These are phyloP conservation scores for Termitomyces sp. DNA, from an alignment of 768 basidiomycete species.

Conservation along the genomic window DNA sequence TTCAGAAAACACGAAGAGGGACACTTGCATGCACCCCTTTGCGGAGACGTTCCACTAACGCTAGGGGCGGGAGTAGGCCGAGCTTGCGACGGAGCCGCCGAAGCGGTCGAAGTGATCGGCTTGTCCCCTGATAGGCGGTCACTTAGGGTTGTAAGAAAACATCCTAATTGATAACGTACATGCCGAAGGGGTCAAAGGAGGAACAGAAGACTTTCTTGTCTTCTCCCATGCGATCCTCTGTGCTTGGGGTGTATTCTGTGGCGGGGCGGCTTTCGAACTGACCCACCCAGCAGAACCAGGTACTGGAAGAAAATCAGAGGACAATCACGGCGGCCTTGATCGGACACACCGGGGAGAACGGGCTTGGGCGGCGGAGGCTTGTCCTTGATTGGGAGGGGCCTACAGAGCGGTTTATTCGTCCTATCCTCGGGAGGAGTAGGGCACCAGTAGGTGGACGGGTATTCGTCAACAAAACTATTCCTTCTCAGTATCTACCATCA, in stretches of 20 bases:
- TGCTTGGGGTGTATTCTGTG: conserved; percentile 5
- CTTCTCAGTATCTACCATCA: neutral
- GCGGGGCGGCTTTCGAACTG: conserved; percentile 2
- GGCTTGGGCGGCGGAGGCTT: conserved; percentile 28
- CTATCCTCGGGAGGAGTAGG: conserved; percentile 35
- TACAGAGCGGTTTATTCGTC: conserved; percentile 42
- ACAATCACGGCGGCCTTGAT: neutral
- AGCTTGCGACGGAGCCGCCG: neutral
- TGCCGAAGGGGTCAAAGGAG: neutral
- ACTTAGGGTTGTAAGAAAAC: neutral
- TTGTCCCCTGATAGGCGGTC: conserved; percentile 14
- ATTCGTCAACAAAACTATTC: conserved; percentile 30
- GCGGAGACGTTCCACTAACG: neutral
- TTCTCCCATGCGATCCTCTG: conserved; percentile 19
- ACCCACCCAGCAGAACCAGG: conserved; percentile 37
- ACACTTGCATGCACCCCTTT: conserved; percentile 7
- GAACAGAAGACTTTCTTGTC: neutral
- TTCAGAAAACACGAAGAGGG: too few species aligned
- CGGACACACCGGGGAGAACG: conserved; percentile 22
- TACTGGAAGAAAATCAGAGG: conserved; percentile 20
- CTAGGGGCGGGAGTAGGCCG: neutral
- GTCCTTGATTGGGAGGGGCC: conserved; percentile 34
- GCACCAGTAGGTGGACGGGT: conserved; percentile 41
- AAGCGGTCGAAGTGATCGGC: conserved; percentile 13
- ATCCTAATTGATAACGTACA: conserved; percentile 1